A percentile compares a stretch with the other conserved stretches of the same genome.
Conservation (phyloP, 2,329 filamentous ascomycete genomes). For the Alternaria metachromatica region DNA sequence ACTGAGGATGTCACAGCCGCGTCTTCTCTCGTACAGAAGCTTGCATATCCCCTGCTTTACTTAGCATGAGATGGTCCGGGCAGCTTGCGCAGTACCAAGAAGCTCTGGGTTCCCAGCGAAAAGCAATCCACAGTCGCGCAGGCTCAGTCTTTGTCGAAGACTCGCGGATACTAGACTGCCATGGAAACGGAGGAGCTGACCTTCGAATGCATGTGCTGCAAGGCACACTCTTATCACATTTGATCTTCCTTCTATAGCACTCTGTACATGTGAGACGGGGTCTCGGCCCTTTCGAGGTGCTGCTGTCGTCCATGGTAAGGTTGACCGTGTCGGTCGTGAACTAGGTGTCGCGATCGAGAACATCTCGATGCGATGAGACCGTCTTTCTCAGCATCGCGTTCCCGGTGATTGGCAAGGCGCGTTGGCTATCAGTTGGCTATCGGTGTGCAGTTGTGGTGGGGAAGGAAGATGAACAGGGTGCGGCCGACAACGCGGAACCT, state of each 20-base stretch:
- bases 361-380: background rate
- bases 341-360: background rate
- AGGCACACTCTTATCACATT: conserved; percentile 52
- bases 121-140: background rate
- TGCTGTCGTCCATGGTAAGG: conserved; percentile 13
- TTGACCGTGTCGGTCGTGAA: background rate
- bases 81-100: background rate
- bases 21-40: conserved; percentile 22
- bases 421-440: background rate
- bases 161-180: background rate
- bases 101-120: background rate
- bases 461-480: background rate
- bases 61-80: background rate
- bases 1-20: background rate
- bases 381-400: background rate
- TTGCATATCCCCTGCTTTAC: conserved; percentile 13
- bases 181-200: conserved; percentile 14
- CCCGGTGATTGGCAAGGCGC: background rate
- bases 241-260: conserved; percentile 44
- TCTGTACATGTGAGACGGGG: conserved; percentile 37
- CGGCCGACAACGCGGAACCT: conserved; percentile 4
- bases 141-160: background rate
- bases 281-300: conserved; percentile 14
- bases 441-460: background rate
- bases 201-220: conserved; percentile 51